Evolutionary conservation across 805 yeast genomes (phyloP), one percentile per base, ranked within the genome.

Genomic region (Zygotorulaspora danielsina): DNA sequence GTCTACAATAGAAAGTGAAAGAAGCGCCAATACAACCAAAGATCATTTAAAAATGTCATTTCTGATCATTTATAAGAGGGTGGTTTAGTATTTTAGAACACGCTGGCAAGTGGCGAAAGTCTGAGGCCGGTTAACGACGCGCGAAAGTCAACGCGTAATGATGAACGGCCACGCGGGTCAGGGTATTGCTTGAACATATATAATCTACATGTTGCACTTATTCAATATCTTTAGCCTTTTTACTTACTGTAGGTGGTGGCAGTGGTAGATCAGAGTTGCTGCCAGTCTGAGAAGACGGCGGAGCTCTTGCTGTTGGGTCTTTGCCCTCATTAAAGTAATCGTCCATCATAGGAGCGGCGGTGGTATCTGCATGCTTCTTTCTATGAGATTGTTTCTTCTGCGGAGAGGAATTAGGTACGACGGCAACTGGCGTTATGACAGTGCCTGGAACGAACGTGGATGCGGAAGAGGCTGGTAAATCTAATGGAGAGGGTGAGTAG

Each of bases 311-410:
- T 2, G 49, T 41, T 25, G 48, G 40, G 24, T 61, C 65, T 26
- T 53, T 57, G 13, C 65, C 65, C 34, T 61, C 64, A 18, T 46
- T 53, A 30, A 61, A 61, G 31, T 61, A 61, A 24, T 57, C 60
- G 18, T 42, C 34, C 54, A 59, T 56, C 6, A 45, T 19, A 2
- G 44, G 39, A 7, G 46, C 38, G 6, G 36, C 19, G 2, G 51
- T 38, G n/a, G 39, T 27, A n/a, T 31, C 38, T 15, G 39, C 25
- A 12, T 39, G 43, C 41, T 55, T 47, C 43, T 43, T 46, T 22
- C 41, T 49, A 12, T 43, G 38, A 5, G 36, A 15, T 19, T 30
- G 32, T 13, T 32, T 36, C 16, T 39, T 13, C 9, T 32, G 19
- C 9, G 37, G 20, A 16, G 40, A 20, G 24, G 37, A 15, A 16